Conservation (phyloP, 176 grass and related monocot genomes). For the Musa beccarii region DNA sequence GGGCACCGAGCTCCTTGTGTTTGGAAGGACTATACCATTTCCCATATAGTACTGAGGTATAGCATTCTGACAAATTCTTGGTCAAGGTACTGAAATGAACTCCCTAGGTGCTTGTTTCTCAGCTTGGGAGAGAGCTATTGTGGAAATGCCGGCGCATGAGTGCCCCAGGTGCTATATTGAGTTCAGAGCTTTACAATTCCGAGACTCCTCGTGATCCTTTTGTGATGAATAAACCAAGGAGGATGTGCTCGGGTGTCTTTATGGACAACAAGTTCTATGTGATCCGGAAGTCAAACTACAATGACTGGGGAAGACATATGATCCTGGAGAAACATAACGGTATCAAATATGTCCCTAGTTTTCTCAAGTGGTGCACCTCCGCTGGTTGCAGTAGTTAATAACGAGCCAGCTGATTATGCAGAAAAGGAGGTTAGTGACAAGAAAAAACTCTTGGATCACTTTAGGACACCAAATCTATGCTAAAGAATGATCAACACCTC, state of each 20-base stretch:
- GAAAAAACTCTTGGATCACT: background rate
- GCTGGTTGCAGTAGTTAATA: background rate
- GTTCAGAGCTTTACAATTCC: background rate
- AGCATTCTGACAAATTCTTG: constrained; percentile 11
- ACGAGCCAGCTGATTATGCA: constrained; percentile 1
- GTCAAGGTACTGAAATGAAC: background rate
- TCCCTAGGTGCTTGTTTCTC: background rate
- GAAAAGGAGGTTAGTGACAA: constrained; percentile 6
- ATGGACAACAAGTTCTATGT: constrained; percentile 10
- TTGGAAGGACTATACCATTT: constrained; percentile 4
- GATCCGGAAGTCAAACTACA: background rate
- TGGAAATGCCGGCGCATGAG: background rate
- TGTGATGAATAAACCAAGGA: background rate
- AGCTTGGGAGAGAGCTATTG: background rate
- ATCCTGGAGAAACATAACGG: background rate
- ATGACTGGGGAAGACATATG: background rate
- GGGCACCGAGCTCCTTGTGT: constrained; percentile 3
- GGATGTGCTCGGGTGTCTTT: background rate
- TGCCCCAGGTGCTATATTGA: background rate
- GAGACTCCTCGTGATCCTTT: background rate
- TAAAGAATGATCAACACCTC: no score
- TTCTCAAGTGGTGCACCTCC: background rate
- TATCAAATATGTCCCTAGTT: constrained; percentile 1
- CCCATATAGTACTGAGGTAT: constrained; percentile 1
- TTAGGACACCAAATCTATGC: background rate